A percentile compares a stretch with the other conserved stretches of the same genome.
Conservation (phyloP, 176 grass and related monocot genomes). For the Hordeum marinum region DNA sequence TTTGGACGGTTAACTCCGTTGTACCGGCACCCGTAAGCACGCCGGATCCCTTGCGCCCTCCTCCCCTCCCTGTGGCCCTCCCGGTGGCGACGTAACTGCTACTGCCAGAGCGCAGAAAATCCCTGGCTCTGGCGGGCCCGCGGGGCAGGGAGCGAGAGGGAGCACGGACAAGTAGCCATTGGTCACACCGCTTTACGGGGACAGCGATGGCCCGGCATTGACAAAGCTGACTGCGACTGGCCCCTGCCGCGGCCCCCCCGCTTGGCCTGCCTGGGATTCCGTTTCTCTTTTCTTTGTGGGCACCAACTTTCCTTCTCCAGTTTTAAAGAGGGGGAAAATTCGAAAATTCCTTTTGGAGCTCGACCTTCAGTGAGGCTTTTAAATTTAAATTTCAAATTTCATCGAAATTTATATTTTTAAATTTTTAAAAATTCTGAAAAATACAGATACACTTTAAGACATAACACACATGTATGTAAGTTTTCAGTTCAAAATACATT, state of each 20-base stretch:
- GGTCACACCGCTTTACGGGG: not conserved
- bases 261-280: not conserved
- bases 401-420: no score
- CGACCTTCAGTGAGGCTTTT: no score
- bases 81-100: no score
- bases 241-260: not conserved
- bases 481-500: no score
- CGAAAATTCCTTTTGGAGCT: no score
- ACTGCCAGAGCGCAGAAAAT: not conserved
- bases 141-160: not conserved
- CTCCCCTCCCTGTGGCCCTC: no score
- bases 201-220: conserved; percentile 36
- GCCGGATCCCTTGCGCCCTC: not conserved
- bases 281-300: not conserved
- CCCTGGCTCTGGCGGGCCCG: accelerated
- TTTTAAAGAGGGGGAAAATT: no score
- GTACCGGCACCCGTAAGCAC: not conserved
- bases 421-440: no score
- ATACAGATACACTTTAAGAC: no score
- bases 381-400: no score
- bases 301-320: not conserved
- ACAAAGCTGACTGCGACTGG: conserved; percentile 33
- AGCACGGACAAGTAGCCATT: not conserved
- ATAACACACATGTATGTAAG: no score
- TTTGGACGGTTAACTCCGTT: conserved; percentile 40